Evolutionary conservation across 164 flowering plant species (phyloP), one percentile per base, ranked within the genome.

Genomic region (Pachysandra terminalis): DNA sequence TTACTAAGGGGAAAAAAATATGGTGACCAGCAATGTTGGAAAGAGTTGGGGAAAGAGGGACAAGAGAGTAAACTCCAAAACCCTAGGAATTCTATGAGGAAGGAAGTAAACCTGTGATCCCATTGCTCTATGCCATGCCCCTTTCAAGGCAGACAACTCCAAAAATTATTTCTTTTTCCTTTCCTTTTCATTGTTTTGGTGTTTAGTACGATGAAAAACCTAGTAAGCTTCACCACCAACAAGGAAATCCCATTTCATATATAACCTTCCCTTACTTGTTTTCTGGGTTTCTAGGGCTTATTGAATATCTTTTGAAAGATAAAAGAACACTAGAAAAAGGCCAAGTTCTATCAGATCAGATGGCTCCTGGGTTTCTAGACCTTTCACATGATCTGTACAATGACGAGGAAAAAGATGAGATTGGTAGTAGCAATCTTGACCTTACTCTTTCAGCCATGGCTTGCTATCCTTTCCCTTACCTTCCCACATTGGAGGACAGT

Each of bases 381-480:
- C 19, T 69, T 40, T 53, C 55, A 40, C 37, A 49, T 40, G 70
- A 69, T n/a, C 26, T 63, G 40, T 69, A 59, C 68, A 58, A 22
- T 63, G 62, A 61, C 8, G 74, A 53, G 22, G 57, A 17, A 23
- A 61, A 45, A n/a, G 16, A 41, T 22, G 65, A 48, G 32, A 57
- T 56, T 17, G 41, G 59, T 24, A 41, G 58, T n/a, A n/a, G n/a
- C n/a, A n/a, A n/a, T 21, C 74, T 67, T 51, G 74, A 63, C 19
- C 66, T 63, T 27, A 71, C 64, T 55, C 72, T 64, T 19, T 59
- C 78, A 63, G 78, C 68, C 62, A 53, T 75, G 66, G 69, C 63
- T 63, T 54, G 19, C 41, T 68, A 64, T 56, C 72, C 74, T n/a
- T 71, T 21, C 65, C 62, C 71, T 57, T 71, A 26, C 59, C 63